Conservation (phyloP, 1,284 basidiomycete genomes). For the Rhodotorula sp. region DNA sequence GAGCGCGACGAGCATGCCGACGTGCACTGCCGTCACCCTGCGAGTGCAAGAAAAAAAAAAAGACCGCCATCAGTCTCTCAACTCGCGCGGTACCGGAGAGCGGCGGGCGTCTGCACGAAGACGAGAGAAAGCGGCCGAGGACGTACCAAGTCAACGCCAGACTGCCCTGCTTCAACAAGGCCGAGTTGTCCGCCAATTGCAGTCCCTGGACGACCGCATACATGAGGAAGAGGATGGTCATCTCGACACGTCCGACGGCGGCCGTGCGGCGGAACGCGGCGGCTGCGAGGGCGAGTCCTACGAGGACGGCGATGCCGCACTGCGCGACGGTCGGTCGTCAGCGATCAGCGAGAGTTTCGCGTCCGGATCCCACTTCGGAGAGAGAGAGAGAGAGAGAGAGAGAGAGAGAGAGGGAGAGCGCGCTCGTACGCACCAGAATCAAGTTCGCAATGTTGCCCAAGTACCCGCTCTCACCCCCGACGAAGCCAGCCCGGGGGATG, state of each 20-base stretch:
- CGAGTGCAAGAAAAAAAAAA: no score
- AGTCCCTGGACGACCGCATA: conserved; percentile 42
- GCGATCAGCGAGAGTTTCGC: not conserved
- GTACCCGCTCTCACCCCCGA: conserved; percentile 30
- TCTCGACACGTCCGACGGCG: conserved; percentile 42
- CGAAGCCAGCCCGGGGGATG: conserved; percentile 37
- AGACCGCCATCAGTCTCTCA: no score
- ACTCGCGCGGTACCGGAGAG: no score
- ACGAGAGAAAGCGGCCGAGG: no score
- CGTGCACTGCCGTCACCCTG: conserved; percentile 39
- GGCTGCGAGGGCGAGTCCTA: conserved; percentile 37
- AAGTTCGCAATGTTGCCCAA: conserved; percentile 43
- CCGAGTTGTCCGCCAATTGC: conserved; percentile 42
- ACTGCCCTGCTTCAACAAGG: conserved; percentile 33
- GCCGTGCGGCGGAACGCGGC: conserved; percentile 36
- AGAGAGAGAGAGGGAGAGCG: no score
- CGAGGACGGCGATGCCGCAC: conserved; percentile 36
- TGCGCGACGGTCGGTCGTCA: not conserved
- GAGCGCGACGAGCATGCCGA: conserved; percentile 35
- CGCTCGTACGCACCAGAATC: conserved; percentile 22
- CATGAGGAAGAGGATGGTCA: conserved; percentile 39
- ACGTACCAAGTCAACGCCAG: conserved; percentile 36
- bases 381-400: no score
- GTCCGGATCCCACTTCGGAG: not conserved
- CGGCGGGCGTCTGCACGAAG: no score